A percentile compares a stretch with the other conserved stretches of the same genome.
Evolutionary conservation across 257 asterid species (phyloP).

Genomic region (Solanum rostratum): DNA sequence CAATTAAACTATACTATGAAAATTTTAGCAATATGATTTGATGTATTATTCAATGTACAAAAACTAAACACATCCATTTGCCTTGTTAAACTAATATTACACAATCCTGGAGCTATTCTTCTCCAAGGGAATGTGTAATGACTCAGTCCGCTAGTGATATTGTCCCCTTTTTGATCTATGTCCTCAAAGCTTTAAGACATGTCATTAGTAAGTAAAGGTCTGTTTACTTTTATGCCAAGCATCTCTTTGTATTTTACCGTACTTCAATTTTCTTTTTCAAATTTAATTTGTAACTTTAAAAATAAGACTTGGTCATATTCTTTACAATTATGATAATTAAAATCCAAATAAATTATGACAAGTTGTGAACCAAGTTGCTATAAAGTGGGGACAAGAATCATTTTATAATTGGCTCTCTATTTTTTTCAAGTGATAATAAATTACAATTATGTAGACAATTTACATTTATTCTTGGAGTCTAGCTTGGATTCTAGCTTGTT

Average conservation of each 20-base stretch:
- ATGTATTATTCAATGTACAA: background rate
- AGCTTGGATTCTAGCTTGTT: no score
- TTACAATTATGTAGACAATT: background rate
- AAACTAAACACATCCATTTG: background rate
- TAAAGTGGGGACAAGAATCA: slow-evolving; percentile 26
- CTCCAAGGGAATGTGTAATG: no score
- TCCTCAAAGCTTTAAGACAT: no score
- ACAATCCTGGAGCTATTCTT: background rate
- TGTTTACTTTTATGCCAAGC: no score
- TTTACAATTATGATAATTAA: background rate
- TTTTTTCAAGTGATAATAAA: background rate
- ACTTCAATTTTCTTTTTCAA: background rate
- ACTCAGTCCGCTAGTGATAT: no score
- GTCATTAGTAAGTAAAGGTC: no score
- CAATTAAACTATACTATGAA: background rate
- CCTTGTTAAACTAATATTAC: background rate
- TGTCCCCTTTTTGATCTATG: no score
- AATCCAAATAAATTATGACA: background rate
- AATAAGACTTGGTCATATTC: background rate
- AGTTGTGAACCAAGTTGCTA: slow-evolving; percentile 17
- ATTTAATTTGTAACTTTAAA: background rate
- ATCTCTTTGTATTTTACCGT: no score
- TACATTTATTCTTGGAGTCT: background rate
- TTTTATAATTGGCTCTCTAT: background rate
- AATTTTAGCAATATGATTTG: background rate